Evolutionary conservation across 2,329 filamentous ascomycete species (phyloP).

Genomic region (Xylariaceae sp.): DNA sequence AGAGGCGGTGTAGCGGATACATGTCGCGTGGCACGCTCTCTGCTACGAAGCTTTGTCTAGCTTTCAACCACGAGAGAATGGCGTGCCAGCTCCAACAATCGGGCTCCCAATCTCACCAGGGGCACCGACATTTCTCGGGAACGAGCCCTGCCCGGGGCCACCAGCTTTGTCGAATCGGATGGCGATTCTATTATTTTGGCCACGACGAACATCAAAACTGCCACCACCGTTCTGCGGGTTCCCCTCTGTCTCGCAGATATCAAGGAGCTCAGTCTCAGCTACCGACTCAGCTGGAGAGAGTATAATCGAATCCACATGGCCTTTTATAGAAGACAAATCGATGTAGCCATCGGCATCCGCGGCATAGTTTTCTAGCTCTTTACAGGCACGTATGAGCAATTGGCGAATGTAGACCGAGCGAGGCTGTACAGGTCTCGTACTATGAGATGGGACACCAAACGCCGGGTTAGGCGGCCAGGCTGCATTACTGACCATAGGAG

Average conservation of each 20-base stretch:
- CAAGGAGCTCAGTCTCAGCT: conserved; percentile 64
- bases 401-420: conserved; percentile 65
- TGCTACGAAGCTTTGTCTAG: background rate
- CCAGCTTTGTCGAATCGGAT: conserved; percentile 54
- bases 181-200: conserved; percentile 37
- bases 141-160: conserved; percentile 37
- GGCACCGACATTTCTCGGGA: conserved; percentile 45
- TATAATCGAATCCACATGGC: conserved; percentile 55
- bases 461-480: conserved; percentile 32
- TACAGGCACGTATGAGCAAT: conserved; percentile 73
- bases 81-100: conserved; percentile 24
- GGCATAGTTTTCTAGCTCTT: conserved; percentile 45
- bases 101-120: conserved; percentile 69
- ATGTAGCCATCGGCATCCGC: conserved; percentile 59
- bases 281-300: conserved; percentile 43
- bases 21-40: background rate
- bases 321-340: conserved; percentile 61
- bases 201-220: conserved; percentile 65
- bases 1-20: background rate
- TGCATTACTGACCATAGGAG: conserved; percentile 37
- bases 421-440: conserved; percentile 48
- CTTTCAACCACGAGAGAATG: conserved; percentile 13
- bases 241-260: conserved; percentile 87
- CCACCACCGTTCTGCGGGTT: conserved; percentile 82
- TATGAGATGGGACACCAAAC: conserved; percentile 30